Evolutionary conservation across 2,329 filamentous ascomycete species (phyloP).

Genomic region (Colletotrichum caudatum): DNA sequence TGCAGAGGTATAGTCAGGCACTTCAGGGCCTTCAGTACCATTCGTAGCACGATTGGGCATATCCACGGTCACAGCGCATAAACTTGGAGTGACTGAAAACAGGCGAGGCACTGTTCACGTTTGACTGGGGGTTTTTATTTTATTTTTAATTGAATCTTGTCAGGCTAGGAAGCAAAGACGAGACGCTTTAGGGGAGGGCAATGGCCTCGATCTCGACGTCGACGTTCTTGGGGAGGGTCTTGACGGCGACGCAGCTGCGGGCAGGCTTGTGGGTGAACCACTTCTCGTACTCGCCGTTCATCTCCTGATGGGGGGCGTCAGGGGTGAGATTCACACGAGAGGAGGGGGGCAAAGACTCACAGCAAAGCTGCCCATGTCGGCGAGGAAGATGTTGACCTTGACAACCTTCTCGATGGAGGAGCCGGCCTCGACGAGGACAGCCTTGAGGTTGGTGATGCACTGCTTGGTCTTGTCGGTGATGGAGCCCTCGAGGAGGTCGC

Average conservation of each 20-base stretch:
- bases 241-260: slow-evolving; percentile 90
- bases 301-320: slow-evolving; percentile 60
- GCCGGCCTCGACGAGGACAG: slow-evolving; percentile 85
- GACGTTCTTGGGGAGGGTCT: slow-evolving; percentile 87
- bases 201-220: slow-evolving; percentile 93
- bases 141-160: slow-evolving; percentile 17
- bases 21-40: background rate
- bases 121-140: slow-evolving; percentile 25
- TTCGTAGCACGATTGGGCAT: no score
- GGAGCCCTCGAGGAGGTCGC: slow-evolving; percentile 67
- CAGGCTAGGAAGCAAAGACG: background rate
- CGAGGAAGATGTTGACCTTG: slow-evolving; percentile 92
- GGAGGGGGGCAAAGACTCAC: slow-evolving; percentile 51
- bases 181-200: slow-evolving; percentile 69
- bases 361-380: slow-evolving; percentile 90
- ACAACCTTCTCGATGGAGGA: slow-evolving; percentile 84
- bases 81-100: background rate
- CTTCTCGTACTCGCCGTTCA: slow-evolving; percentile 89
- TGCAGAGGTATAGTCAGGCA: background rate
- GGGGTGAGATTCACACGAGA: background rate
- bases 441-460: slow-evolving; percentile 82
- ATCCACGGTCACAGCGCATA: background rate
- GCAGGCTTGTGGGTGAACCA: slow-evolving; percentile 87
- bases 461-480: slow-evolving; percentile 73
- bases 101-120: background rate